Evolutionary conservation across 805 yeast species (phyloP).

Genomic region (Candida lessepsii): DNA sequence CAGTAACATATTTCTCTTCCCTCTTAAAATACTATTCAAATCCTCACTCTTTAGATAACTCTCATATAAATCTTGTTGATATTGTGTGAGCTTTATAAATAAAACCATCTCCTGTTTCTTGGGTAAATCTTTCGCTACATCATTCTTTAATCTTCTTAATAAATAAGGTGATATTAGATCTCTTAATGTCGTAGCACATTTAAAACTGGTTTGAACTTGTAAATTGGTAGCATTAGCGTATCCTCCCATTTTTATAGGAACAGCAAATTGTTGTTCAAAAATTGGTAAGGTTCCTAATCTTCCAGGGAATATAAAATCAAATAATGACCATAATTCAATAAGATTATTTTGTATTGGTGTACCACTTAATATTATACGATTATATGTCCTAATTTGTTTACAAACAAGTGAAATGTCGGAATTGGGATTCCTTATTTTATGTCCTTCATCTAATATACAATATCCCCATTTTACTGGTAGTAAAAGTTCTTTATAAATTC

Average conservation of each 20-base stretch:
- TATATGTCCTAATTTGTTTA: conserved; percentile 79
- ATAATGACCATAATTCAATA: conserved; percentile 89
- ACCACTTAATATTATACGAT: conserved; percentile 86
- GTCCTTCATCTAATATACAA: conserved; percentile 93
- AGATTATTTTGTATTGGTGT: conserved; percentile 96
- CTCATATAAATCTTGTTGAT: conserved; percentile 72
- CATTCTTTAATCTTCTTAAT: conserved; percentile 81
- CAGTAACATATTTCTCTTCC: conserved; percentile 76
- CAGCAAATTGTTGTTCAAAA: conserved; percentile 86
- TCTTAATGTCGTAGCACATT: conserved; percentile 88
- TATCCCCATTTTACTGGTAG: conserved; percentile 83
- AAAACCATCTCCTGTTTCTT: conserved; percentile 91
- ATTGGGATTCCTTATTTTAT: conserved; percentile 93
- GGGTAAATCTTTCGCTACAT: conserved; percentile 94
- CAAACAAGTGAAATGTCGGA: conserved; percentile 82
- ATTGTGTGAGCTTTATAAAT: conserved; percentile 79
- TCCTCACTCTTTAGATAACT: conserved; percentile 78
- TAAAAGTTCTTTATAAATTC: conserved; percentile 61
- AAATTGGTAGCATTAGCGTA: conserved; percentile 95
- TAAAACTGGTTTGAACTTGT: conserved; percentile 94
- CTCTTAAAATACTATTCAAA: conserved; percentile 63
- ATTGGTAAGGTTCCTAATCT: conserved; percentile 92
- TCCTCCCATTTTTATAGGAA: conserved; percentile 96
- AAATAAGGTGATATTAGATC: conserved; percentile 89
- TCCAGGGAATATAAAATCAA: conserved; percentile 95